Evolutionary conservation across 2,329 filamentous ascomycete genomes (phyloP), one percentile per base, ranked within the genome.

Genomic region (Curvularia lunata): DNA sequence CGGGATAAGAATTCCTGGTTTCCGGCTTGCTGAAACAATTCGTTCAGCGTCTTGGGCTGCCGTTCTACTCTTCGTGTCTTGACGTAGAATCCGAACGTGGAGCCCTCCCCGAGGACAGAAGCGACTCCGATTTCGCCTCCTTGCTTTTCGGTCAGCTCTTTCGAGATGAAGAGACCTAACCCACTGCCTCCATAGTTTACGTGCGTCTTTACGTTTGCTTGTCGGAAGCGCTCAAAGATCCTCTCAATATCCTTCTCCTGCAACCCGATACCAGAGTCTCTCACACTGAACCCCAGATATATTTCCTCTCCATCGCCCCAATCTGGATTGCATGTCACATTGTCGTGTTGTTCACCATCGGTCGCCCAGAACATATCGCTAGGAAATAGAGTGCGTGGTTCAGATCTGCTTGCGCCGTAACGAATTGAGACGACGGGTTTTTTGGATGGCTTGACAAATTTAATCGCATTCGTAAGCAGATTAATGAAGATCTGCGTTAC

Each of bases 401-500:
- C 51, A 4, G 59, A 56, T 7, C 56, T 52, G 23, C 65, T 62
- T 1, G 76, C 79, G 12, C 78, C 76, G 7, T 77, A 70, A 13
- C 68, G 73, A 9, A 82, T 73, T 0, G 69, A 73, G 49, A 82
- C 77, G 12, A 63, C 65, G 0, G 77, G 75, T 3, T 63, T 60
- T 2, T 69, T 48, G 1, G 72, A 70, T 21, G 74, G 65, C 38
- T 79, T 76, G 0, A 80, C 80, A 49, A 78, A 79, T 27, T 78
- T 78, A 62, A 79, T 75, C 1, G 72, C 73, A 37, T 79, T 78
- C 1, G 89, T 92, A 18, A 94, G 79, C 3, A 94, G 79, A 68
- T 93, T 94, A 9, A 89, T 91, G 45, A 94, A 86, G 57, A 96
- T 92, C 69, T 96, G 92, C 0, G 80, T 75, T 9, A 81, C 65